Conservation (phyloP, 768 basidiomycete genomes). For the Boletus tylopilopsis region DNA sequence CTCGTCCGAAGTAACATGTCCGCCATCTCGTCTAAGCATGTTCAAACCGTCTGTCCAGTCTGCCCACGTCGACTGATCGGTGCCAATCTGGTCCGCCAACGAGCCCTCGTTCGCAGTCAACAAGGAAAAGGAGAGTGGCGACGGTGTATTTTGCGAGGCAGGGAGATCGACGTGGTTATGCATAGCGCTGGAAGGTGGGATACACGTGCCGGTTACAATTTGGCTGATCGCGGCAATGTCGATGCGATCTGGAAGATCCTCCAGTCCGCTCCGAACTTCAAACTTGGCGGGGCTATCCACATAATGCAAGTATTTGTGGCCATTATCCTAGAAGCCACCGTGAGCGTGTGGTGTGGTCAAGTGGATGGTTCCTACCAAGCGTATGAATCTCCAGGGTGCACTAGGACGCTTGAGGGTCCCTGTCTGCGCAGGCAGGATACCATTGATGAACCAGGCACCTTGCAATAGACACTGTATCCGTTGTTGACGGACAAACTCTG, state of each 20-base stretch:
- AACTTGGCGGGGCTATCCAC: conserved; percentile 80
- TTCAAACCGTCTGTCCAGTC: conserved; percentile 95
- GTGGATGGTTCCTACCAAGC: conserved; percentile 52
- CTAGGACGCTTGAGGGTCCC: conserved; percentile 49
- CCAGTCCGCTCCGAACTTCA: conserved; percentile 72
- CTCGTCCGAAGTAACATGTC: conserved; percentile 80
- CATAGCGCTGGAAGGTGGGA: conserved; percentile 59
- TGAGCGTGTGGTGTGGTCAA: not conserved
- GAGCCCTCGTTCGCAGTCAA: conserved; percentile 67
- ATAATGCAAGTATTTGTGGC: conserved; percentile 78
- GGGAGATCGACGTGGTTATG: conserved; percentile 61
- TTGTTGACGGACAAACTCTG: conserved; percentile 85
- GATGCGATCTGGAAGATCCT: conserved; percentile 84
- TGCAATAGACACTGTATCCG: conserved; percentile 83
- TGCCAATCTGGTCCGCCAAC: conserved; percentile 74
- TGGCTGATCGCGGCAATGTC: conserved; percentile 79
- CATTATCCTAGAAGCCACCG: conserved; percentile 56
- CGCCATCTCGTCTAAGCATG: conserved; percentile 77
- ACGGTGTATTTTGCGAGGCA: conserved; percentile 46
- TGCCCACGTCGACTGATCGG: conserved; percentile 76
- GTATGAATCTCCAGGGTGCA: conserved; percentile 82
- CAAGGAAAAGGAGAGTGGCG: conserved; percentile 75
- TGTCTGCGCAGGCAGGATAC: conserved; percentile 48
- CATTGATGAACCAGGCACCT: conserved; percentile 92
- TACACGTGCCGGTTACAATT: conserved; percentile 71